Evolutionary conservation across 2,329 filamentous ascomycete species (phyloP), one percentile per base, ranked within the genome.

Genomic region (Sordariomycetes sp.): DNA sequence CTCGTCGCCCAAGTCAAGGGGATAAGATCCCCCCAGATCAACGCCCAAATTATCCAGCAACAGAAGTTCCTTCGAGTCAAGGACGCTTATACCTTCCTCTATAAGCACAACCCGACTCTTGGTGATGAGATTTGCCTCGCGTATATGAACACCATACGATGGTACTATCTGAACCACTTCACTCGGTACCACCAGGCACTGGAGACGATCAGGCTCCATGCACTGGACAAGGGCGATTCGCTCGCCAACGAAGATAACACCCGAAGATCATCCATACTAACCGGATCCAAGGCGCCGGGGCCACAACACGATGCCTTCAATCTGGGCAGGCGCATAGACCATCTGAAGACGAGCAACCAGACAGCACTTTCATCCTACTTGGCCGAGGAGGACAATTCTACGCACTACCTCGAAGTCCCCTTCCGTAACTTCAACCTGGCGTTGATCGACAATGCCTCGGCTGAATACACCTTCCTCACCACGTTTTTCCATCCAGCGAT

Each of bases 91-190:
- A 79, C 83, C 6, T 99, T 97, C 67, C 78, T 99, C 35, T 85
- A 90, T 60, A 86, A 83, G 64, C 88, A 93, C 63, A 91, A 97
- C 65, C 77, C 88, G 1, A 79, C 83, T n/a, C 82, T 99, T 6
- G 90, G 90, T 10, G 87, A 92, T 57, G 90, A 99, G 71, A 96
- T 99, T 63, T 86, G 86, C 10, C 88, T 90, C 69, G 94, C 95
- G 3, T 99, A 99, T 67, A 87, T 95, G 75, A 96, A 97, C 70
- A 99, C 95, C 0, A 99, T 99, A 90, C 85, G 91, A 57, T 99
- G 94, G 94, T 99, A 99, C 68, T 97, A 97, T 69, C 74, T 88
- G 57, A 94, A 88, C 63, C 90, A 97, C 69, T 99, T 99, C 68
- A 85, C 83, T 3, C 86, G 93, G 37, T 99, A 99, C 70, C 85